A percentile compares a stretch with the other conserved stretches of the same genome.
phyloP scores from a whole-genome alignment of 805 yeast genomes.

The Cyberlindnera petersonii region DNA sequence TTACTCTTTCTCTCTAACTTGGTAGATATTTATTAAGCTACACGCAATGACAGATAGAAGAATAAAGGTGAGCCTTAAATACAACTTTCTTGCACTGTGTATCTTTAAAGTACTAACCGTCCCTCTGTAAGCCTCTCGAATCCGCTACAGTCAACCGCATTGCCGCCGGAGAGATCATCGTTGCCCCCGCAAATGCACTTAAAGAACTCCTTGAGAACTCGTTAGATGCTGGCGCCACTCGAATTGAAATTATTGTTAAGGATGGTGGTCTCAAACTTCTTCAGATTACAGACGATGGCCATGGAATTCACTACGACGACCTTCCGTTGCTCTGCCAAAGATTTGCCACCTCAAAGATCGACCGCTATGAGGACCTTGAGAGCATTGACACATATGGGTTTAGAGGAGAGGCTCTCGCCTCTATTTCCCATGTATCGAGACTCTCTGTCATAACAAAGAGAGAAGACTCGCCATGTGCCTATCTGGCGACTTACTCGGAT shows the following conservation, averaged over 20 bases:
- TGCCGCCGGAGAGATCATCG: constrained; percentile 96
- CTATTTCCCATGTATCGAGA: constrained; percentile 86
- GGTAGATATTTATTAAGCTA: too few species aligned
- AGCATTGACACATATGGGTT: constrained; percentile 82
- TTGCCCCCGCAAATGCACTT: constrained; percentile 90
- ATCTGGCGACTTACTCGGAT: constrained; percentile 60
- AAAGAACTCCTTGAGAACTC: constrained; percentile 92
- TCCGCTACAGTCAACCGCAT: constrained; percentile 76
- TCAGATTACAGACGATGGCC: constrained; percentile 87
- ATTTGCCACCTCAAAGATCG: constrained; percentile 86
- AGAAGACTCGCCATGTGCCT: constrained; percentile 57
- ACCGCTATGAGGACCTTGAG: constrained; percentile 68
- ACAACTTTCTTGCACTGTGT: too few species aligned
- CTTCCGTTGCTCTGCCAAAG: constrained; percentile 79
- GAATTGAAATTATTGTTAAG: constrained; percentile 74
- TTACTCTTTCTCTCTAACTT: too few species aligned
- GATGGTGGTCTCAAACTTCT: constrained; percentile 89
- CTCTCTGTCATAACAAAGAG: constrained; percentile 78
- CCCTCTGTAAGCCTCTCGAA: constrained; percentile 44
- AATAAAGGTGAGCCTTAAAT: too few species aligned
- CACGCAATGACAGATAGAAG: too few species aligned
- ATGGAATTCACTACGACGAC: constrained; percentile 73
- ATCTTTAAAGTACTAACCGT: too few species aligned
- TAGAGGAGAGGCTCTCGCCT: constrained; percentile 94
- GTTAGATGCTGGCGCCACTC: constrained; percentile 76